Base-by-base conservation (phyloP, 2,329 filamentous ascomycete species). In the Paecilomyces sp. region DNA sequence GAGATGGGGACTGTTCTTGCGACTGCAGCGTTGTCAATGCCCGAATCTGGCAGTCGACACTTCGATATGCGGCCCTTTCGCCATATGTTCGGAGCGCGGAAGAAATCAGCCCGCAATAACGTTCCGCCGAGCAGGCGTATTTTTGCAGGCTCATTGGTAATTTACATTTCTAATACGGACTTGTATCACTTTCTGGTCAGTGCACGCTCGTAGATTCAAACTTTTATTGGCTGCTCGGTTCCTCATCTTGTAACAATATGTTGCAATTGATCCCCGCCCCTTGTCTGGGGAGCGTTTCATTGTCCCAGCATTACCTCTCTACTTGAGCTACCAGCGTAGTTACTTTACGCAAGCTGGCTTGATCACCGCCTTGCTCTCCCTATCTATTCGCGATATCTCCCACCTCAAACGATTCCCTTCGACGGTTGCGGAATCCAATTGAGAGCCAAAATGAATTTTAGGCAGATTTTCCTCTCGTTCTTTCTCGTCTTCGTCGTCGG, bases 401-500 rank as follows among this genome's bases (percentile, higher is more conserved):
- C 3, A 47, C n/a, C n/a, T 47, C 36, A 47, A n/a, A n/a, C 15
- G 15, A n/a, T 47, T 18, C 36, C 36, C 8, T 47, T 15, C n/a
- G n/a, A 47, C 4, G 4, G 36, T 47, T 47, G 36, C n/a, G 36
- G 36, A 55, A 59, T 56, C 30, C 30, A 65, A 9, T 65, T 61
- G 56, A 60, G 51, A 62, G 62, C 65, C 65, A 71, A 55, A 61
- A 74, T 74, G 71, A 66, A 70, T 58, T 71, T 74, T 63, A 70
- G 67, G 62, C 72, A 67, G 50, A 58, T 74, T 34, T 70, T 75
- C 54, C 51, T 88, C 70, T 82, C 91, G 73, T 83, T 96, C 72
- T 85, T 96, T 71, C 75, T 95, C 69, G 87, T 90, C 69, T 81
- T 92, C 69, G 83, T 84, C 67, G 81, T 93, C 73, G 79, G 92